Conservation (phyloP, 371 early-diverging fungal species). For the Actinomortierella ambigua region DNA sequence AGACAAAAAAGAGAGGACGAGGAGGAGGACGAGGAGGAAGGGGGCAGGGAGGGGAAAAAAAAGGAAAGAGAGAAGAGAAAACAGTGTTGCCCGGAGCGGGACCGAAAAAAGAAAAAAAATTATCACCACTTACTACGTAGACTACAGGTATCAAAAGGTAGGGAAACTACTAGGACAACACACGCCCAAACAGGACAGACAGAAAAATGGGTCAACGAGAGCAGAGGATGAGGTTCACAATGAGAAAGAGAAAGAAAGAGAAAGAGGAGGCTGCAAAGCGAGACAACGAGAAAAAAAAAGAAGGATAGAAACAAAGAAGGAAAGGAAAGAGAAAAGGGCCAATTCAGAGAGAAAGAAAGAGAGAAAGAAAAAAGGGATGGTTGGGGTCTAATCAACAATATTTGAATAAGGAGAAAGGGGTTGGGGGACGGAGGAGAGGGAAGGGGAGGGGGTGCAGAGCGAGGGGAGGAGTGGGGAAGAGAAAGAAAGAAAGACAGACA, state of each 20-base stretch:
- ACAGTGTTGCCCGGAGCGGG: too few relatives aligned
- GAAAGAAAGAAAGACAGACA: background rate
- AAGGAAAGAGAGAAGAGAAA: background rate
- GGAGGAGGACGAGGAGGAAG: background rate
- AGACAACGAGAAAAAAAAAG: background rate
- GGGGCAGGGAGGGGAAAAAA: background rate
- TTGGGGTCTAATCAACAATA: too few relatives aligned
- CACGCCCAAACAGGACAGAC: too few relatives aligned
- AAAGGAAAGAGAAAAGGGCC: background rate
- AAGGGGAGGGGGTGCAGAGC: background rate
- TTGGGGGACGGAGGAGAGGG: slow-evolving; percentile 1
- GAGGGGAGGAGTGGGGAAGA: background rate
- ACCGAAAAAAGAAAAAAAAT: too few relatives aligned
- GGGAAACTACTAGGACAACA: too few relatives aligned
- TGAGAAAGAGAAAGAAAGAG: background rate
- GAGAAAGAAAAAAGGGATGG: background rate
- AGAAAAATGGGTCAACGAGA: too few relatives aligned
- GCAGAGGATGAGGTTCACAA: background rate
- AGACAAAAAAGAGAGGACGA: background rate
- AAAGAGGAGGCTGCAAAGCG: background rate
- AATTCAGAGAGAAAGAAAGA: slow-evolving; percentile 2
- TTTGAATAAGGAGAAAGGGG: slow-evolving; percentile 4
- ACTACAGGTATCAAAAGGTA: too few relatives aligned
- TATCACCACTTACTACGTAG: too few relatives aligned
- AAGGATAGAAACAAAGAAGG: background rate